Percentiles rank a stretch among this genome's conserved stretches.
Conservation (phyloP, 257 asterid genomes). For the Paraleonurus japonicus region DNA sequence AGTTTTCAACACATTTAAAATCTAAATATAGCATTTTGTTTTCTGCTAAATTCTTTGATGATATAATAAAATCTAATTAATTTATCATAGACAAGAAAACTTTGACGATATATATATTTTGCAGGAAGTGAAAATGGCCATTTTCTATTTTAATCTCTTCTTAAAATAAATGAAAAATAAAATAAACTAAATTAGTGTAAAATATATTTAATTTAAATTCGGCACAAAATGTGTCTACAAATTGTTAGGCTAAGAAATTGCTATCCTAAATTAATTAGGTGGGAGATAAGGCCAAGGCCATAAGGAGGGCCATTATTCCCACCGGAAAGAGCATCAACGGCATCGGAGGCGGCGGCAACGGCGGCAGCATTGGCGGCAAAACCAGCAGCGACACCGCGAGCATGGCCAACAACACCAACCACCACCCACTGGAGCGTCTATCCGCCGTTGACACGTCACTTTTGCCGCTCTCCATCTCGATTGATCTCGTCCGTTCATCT, state of each 20-base stretch:
- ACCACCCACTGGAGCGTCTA: constrained; percentile 36
- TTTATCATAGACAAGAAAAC: too few relatives aligned
- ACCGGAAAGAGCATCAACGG: constrained; percentile 52
- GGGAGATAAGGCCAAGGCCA: constrained; percentile 50
- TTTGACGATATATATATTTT: too few relatives aligned
- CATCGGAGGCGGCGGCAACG: constrained; percentile 55
- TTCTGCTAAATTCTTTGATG: too few relatives aligned
- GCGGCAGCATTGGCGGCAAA: constrained; percentile 49
- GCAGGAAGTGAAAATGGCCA: too few relatives aligned
- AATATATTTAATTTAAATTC: too few relatives aligned
- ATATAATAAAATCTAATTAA: too few relatives aligned
- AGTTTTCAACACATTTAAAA: too few relatives aligned
- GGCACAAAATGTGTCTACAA: not conserved
- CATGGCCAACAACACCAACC: constrained; percentile 36
- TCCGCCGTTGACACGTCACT: not conserved
- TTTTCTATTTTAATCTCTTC: too few relatives aligned
- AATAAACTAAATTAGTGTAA: too few relatives aligned
- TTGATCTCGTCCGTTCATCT: constrained; percentile 14
- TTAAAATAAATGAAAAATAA: too few relatives aligned
- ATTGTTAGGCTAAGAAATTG: not conserved
- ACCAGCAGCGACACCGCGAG: constrained; percentile 37
- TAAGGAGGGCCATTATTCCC: constrained; percentile 52
- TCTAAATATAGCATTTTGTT: too few relatives aligned
- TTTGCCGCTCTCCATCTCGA: constrained; percentile 23
- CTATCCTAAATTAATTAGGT: not conserved